These are phyloP conservation scores for Gypsophila paniculata DNA, from an alignment of 179 eudicot genomes.

Conservation along the genomic window DNA sequence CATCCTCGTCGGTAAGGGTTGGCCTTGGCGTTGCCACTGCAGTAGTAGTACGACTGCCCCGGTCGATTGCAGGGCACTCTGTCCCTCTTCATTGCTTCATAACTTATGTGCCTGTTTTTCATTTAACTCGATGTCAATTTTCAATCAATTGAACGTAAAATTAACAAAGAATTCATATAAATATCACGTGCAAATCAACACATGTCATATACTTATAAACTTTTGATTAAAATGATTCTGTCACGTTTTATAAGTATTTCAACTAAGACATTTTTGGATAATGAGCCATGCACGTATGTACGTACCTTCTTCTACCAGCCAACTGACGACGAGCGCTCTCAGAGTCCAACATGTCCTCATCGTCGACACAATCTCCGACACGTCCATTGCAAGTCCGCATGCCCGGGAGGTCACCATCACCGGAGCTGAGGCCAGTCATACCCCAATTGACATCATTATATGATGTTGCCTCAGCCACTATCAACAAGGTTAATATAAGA, in stretches of 20 bases:
- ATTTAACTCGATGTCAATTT: not conserved
- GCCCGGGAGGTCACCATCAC: conserved; percentile 15
- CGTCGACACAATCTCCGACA: conserved; percentile 25
- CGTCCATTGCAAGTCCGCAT: conserved; percentile 24
- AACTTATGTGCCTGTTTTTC: conserved; percentile 29
- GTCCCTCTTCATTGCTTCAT: conserved; percentile 30
- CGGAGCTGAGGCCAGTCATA: conserved; percentile 16
- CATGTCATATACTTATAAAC: too few relatives aligned
- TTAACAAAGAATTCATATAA: too few relatives aligned
- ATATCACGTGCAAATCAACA: too few relatives aligned
- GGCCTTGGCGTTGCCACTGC: conserved; percentile 19
- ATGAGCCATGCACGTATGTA: not conserved
- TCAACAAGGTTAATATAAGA: conserved; percentile 20
- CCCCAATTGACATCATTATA: conserved; percentile 23
- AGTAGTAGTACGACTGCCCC: conserved; percentile 39
- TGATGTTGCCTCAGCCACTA: conserved; percentile 19
- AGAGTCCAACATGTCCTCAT: conserved; percentile 21
- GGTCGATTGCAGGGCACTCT: conserved; percentile 31
- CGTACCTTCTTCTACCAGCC: conserved; percentile 9
- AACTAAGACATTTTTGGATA: not conserved
- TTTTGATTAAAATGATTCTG: too few relatives aligned
- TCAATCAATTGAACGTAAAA: not conserved
- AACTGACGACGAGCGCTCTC: conserved; percentile 24
- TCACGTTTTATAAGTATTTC: too few relatives aligned
- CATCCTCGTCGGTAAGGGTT: conserved; percentile 44